phyloP scores from a whole-genome alignment of 2,329 filamentous ascomycete species.

The Calonectria leucothoes region DNA sequence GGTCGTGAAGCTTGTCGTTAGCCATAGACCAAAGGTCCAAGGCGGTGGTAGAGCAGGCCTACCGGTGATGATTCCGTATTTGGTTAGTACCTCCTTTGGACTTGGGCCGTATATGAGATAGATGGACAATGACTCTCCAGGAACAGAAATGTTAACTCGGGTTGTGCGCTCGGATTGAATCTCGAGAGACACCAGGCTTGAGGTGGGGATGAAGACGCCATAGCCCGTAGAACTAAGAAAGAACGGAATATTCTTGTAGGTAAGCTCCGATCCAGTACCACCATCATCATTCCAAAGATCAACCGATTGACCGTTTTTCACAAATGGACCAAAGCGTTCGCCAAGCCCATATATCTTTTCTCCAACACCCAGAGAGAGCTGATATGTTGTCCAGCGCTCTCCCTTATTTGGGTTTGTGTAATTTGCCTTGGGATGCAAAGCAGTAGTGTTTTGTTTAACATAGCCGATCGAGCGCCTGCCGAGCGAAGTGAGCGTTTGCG shows the following conservation, averaged over 20 bases:
- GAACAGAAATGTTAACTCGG: constrained; percentile 75
- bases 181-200: constrained; percentile 77
- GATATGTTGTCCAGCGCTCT: constrained; percentile 33
- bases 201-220: constrained; percentile 79
- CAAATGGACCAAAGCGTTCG: constrained; percentile 80
- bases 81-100: constrained; percentile 76
- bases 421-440: constrained; percentile 12
- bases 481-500: background rate
- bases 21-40: constrained; percentile 82
- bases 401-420: constrained; percentile 4
- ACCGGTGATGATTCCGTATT: constrained; percentile 76
- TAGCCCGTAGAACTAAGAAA: constrained; percentile 78
- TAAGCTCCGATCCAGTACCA: constrained; percentile 75
- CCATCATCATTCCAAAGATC: constrained; percentile 73
- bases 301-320: constrained; percentile 79
- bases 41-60: constrained; percentile 71
- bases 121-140: constrained; percentile 79
- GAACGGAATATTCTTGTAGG: constrained; percentile 79
- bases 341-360: constrained; percentile 81
- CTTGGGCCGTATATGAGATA: constrained; percentile 78
- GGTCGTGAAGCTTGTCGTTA: constrained; percentile 82
- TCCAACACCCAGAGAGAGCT: constrained; percentile 64
- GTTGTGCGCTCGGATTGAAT: constrained; percentile 79
- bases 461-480: constrained; percentile 7
- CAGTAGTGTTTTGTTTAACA: background rate